phyloP scores from a whole-genome alignment of 2,329 filamentous ascomycete genomes.

The Ilyonectria sp. region DNA sequence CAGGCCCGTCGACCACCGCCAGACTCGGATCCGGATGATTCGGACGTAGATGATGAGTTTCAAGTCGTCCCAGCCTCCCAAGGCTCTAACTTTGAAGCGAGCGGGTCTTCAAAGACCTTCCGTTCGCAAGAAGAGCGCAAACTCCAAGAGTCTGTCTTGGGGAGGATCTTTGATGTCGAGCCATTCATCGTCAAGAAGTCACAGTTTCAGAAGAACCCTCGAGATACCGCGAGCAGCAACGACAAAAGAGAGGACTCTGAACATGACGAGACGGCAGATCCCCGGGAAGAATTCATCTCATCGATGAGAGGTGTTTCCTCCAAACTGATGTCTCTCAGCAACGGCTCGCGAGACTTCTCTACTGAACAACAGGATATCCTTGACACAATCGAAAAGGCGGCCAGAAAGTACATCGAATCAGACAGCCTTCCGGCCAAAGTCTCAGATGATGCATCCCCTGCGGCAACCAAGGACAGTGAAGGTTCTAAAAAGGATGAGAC shows the following conservation, averaged over 20 bases:
- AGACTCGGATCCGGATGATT: slow-evolving; percentile 62
- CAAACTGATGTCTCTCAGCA: slow-evolving; percentile 59
- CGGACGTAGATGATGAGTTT: slow-evolving; percentile 71
- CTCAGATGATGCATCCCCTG: slow-evolving; percentile 32
- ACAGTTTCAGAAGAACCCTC: slow-evolving; percentile 46
- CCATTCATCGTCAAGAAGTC: slow-evolving; percentile 56
- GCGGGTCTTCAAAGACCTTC: slow-evolving; percentile 61
- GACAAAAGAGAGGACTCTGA: slow-evolving; percentile 42
- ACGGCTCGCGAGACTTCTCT: slow-evolving; percentile 55
- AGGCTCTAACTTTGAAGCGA: slow-evolving; percentile 54
- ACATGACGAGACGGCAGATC: slow-evolving; percentile 40
- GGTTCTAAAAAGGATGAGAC: slow-evolving; percentile 12
- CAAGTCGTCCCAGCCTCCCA: slow-evolving; percentile 58
- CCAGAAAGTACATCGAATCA: slow-evolving; percentile 64
- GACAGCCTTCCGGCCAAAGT: slow-evolving; percentile 45
- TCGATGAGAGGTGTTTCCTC: slow-evolving; percentile 59
- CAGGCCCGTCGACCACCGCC: slow-evolving; percentile 55
- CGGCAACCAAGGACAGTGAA: slow-evolving; percentile 22
- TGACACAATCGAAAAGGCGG: slow-evolving; percentile 65
- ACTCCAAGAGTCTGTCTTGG: slow-evolving; percentile 67
- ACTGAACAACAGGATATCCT: slow-evolving; percentile 63
- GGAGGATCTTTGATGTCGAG: slow-evolving; percentile 67
- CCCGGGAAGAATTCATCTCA: slow-evolving; percentile 48
- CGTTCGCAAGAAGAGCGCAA: slow-evolving; percentile 69
- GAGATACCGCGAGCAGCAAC: slow-evolving; percentile 33